Evolutionary conservation across 257 asterid species (phyloP).

Genomic region (Penstemon davidsonii): DNA sequence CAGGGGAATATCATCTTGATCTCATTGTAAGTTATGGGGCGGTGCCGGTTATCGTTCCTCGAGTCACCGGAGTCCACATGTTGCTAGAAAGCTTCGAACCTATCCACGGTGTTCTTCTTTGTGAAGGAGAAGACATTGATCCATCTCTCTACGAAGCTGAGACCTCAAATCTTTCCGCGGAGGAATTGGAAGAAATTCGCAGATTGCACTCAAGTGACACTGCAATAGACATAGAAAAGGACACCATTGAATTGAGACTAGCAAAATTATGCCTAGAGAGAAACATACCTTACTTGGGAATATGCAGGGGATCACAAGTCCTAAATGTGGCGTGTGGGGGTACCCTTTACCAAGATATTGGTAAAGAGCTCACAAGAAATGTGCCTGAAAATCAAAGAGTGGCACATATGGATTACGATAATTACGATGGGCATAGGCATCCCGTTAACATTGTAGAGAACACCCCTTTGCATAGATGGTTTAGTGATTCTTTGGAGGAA

Average conservation of each 20-base stretch:
- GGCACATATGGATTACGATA: constrained; percentile 68
- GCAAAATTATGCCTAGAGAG: constrained; percentile 86
- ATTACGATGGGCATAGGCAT: constrained; percentile 81
- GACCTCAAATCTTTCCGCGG: constrained; percentile 39
- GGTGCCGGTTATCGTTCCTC: constrained; percentile 75
- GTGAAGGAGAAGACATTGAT: constrained; percentile 89
- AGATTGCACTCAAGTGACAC: constrained; percentile 66
- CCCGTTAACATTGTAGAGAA: constrained; percentile 45
- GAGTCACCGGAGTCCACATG: constrained; percentile 74
- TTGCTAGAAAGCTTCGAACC: constrained; percentile 78
- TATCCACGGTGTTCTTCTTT: constrained; percentile 85
- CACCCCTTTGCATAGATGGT: constrained; percentile 79
- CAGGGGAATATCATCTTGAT: constrained; percentile 87
- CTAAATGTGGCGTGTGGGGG: constrained; percentile 94
- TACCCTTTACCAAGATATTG: constrained; percentile 79
- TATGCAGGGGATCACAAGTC: constrained; percentile 88
- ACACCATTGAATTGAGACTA: constrained; percentile 68
- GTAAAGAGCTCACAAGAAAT: constrained; percentile 45
- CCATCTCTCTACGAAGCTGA: constrained; percentile 75
- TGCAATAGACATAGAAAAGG: constrained; percentile 72
- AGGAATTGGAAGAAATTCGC: constrained; percentile 68
- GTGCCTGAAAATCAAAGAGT: constrained; percentile 29
- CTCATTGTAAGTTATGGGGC: constrained; percentile 82
- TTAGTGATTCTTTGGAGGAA: constrained; percentile 51
- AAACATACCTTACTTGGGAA: constrained; percentile 82